Evolutionary conservation across 2,329 filamentous ascomycete genomes (phyloP).

Genomic region (Boeremia lycopersici): DNA sequence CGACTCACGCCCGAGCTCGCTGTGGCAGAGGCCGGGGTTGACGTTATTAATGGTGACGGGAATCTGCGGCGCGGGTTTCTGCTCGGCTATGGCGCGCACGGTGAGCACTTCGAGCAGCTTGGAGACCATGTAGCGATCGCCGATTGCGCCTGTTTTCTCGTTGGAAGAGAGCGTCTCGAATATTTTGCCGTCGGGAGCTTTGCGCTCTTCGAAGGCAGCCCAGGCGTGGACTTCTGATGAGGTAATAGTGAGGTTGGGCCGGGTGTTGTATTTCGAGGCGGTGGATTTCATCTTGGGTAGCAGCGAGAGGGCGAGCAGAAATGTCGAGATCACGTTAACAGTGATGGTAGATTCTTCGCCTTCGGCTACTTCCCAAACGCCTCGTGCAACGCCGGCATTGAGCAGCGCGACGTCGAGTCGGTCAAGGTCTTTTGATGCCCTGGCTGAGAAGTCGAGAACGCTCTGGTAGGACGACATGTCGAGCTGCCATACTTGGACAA

Average conservation of each 20-base stretch:
- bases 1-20: constrained; percentile 41
- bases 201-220: constrained; percentile 21
- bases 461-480: constrained; percentile 29
- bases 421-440: constrained; percentile 26
- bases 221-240: constrained; percentile 17
- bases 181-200: constrained; percentile 25
- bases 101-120: constrained; percentile 36
- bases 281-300: constrained; percentile 39
- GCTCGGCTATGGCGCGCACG: constrained; percentile 25
- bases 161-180: constrained; percentile 22
- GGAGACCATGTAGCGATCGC: constrained; percentile 19
- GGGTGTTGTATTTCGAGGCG: constrained; percentile 18
- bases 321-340: constrained; percentile 59
- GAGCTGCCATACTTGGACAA: constrained; percentile 35
- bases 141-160: neutral
- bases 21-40: constrained; percentile 9
- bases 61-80: constrained; percentile 9
- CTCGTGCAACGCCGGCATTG: constrained; percentile 42
- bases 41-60: constrained; percentile 37
- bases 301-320: constrained; percentile 57
- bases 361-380: constrained; percentile 25
- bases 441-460: constrained; percentile 25
- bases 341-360: constrained; percentile 53
- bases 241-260: constrained; percentile 22
- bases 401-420: constrained; percentile 39